These are phyloP conservation scores for Mycena epipterygia DNA, from an alignment of 768 basidiomycete genomes.

Conservation along the genomic window DNA sequence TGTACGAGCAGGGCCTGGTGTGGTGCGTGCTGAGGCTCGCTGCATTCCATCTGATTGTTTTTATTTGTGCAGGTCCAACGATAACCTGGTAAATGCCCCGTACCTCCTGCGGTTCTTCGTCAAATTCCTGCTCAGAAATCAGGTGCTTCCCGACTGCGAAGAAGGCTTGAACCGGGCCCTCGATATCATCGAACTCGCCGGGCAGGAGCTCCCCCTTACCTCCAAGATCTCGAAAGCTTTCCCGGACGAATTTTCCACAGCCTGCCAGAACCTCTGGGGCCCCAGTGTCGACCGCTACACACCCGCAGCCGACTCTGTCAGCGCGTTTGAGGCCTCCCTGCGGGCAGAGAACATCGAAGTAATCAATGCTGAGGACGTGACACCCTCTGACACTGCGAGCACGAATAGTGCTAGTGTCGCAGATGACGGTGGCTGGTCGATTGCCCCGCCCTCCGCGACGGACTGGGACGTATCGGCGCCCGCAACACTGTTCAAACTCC, in stretches of 20 bases:
- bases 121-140: conserved; percentile 58
- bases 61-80: conserved; percentile 53
- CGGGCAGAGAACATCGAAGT: not conserved
- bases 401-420: not conserved
- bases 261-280: conserved; percentile 7
- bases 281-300: not conserved
- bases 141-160: conserved; percentile 49
- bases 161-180: not conserved
- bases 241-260: conserved; percentile 1
- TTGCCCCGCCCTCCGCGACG: not conserved
- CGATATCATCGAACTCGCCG: not conserved
- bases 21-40: conserved; percentile 59
- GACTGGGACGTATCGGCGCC: not conserved
- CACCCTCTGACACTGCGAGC: not conserved
- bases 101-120: conserved; percentile 60
- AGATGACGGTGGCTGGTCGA: not conserved
- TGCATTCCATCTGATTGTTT: not conserved
- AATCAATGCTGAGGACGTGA: not conserved
- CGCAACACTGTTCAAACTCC: conserved; percentile 36
- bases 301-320: conserved; percentile 28
- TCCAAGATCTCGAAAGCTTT: conserved; percentile 8
- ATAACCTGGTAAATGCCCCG: conserved; percentile 58
- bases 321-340: not conserved
- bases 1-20: conserved; percentile 74
- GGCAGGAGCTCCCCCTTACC: conserved; percentile 16